Base-by-base conservation (phyloP, 768 basidiomycete genomes). In the Phylloporus scabripes region DNA sequence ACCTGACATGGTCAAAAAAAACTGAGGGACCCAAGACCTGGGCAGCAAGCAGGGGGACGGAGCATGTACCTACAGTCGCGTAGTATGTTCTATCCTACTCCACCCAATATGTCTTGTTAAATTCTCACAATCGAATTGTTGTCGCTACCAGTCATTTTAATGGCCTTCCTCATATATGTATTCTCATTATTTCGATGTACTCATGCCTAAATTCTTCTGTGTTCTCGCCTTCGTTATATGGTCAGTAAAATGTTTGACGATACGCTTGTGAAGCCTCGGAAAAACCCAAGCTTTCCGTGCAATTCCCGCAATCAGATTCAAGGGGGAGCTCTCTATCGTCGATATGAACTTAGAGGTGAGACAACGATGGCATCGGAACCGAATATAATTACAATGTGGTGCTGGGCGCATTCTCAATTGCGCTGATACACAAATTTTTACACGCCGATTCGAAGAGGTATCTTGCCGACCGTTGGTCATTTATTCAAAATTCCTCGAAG, bases 21-120 rank as follows among this genome's bases (percentile, higher is more conserved):
- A 23, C 1, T 11, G 26, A 66, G 65, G 65, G 65, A 18, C 66
- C 65, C 4, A 62, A 68, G 47, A 54, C 65, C 7, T 66, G 65
- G 65, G 54, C 54, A 4, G 55, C 64, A 1, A 64, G 65, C 34
- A 58, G 60, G 42, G 65, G 65, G 2, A 66, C 60, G 5, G 65
- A 66, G 37, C 66, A 68, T 42, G 53, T 55, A 18, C 63, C 56
- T 5, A 42, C 47, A 0, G 66, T 50, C 26, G 50, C n/a, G 5
- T 66, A 42, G 53, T 12, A 6, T 9, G 12, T 31, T 31, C 11
- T 33, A 15, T n/a, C n/a, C n/a, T n/a, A 15, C 26, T 10, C 9
- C 26, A 10, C 26, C 9, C 26, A 12, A 32, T 5, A 15, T n/a
- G n/a, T n/a, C n/a, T n/a, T n/a, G n/a, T n/a, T n/a, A 32, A 32